Base-by-base conservation (phyloP, 2,329 filamentous ascomycete species). In the Trichoderma sp. region DNA sequence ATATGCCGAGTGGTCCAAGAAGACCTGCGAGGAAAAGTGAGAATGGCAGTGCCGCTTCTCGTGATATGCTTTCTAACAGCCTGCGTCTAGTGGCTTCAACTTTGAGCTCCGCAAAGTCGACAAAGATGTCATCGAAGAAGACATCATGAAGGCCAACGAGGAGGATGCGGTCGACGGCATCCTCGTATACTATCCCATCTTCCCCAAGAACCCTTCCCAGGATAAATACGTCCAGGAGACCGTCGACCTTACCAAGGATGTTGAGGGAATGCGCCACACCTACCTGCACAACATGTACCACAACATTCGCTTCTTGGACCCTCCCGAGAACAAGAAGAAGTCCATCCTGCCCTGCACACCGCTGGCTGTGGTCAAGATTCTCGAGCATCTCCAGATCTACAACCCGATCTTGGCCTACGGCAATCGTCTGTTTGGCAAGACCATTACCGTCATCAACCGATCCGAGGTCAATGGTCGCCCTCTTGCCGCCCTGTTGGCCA, bases 231-330 rank as follows among this genome's bases (percentile, higher is more conserved):
- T 99, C 73, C 95, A 98, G 82, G 94, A 97, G 83, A 93, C 96
- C 3, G 94, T 97, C 68, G 90, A 93, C 68, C 87, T 97, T 55
- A 83, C 87, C 80, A 98, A 99, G 82, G 96, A 99, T 77, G 95
- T 99, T 73, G 96, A 99, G 81, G 96, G 96, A 43, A 88, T 99
- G 70, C 93, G 91, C 75, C 95, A 97, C 81, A 91, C 90, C 78
- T 94, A 98, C 83, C 91, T 98, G 77, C 94, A 95, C 88, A 99
- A 99, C 87, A 97, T 99, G 94, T 99, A 98, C 83, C 92, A 97
- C 85, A 99, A 99, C 83, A 89, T 97, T 76, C 93, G 96, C 73
- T 98, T 94, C 84, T 86, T 99, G 68, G 96, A 99, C 81, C 84
- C 89, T 29, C 91, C 91, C 5, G 81, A 85, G 55, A 92, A 93